phyloP scores from a whole-genome alignment of 768 basidiomycete genomes.

The Dictyophora rubrovolvata region DNA sequence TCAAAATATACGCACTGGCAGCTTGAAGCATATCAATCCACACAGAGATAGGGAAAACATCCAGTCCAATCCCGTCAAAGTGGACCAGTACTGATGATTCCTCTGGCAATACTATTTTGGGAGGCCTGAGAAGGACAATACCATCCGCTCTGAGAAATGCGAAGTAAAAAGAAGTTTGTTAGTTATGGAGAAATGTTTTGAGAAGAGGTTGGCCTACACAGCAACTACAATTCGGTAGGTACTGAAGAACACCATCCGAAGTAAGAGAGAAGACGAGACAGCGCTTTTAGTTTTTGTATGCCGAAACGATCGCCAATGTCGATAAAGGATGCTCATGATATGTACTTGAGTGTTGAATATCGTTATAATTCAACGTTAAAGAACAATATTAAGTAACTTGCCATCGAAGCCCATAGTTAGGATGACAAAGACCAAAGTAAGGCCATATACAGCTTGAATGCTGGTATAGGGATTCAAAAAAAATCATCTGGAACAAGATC shows the following conservation, averaged over 20 bases:
- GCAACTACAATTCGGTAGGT: neutral
- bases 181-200: neutral
- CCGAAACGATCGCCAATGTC: neutral
- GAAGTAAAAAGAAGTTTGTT: too few species aligned
- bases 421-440: neutral
- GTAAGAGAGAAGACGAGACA: neutral
- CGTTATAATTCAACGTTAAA: neutral
- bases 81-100: too few species aligned
- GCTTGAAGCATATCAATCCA: conserved; percentile 7
- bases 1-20: neutral
- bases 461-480: neutral
- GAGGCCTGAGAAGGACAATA: neutral
- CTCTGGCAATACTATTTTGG: neutral
- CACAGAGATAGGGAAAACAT: neutral
- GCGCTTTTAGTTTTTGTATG: neutral
- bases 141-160: neutral
- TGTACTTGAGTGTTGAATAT: neutral
- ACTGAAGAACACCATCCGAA: neutral
- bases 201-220: neutral
- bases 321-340: neutral
- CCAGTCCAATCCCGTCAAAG: neutral
- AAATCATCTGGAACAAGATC: neutral
- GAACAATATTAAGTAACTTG: neutral
- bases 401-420: conserved; percentile 4
- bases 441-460: neutral